phyloP scores from a whole-genome alignment of 2,329 filamentous ascomycete genomes.

The Pezicula radicicola region DNA sequence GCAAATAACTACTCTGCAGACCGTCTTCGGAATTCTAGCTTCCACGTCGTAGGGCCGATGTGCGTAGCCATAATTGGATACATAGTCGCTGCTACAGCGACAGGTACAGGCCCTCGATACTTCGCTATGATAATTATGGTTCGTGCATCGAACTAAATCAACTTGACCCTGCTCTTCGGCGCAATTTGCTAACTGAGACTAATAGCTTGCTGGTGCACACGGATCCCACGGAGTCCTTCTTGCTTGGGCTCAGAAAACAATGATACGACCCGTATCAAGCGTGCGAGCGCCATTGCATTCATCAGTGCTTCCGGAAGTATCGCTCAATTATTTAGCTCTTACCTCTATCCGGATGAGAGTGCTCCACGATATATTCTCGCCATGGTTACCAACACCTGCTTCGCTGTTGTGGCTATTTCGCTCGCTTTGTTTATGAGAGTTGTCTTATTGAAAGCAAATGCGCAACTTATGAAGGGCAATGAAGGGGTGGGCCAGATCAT shows the following conservation, averaged over 20 bases:
- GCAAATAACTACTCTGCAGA: neutral
- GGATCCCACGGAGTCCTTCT: neutral
- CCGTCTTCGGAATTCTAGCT: neutral
- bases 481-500: neutral
- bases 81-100: slow-evolving; percentile 1
- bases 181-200: neutral
- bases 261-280: slow-evolving; percentile 4
- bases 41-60: slow-evolving; percentile 1
- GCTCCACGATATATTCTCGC: neutral
- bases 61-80: neutral
- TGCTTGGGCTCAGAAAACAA: neutral
- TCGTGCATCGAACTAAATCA: neutral
- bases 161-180: neutral
- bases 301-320: slow-evolving; percentile 1
- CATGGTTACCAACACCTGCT: neutral
- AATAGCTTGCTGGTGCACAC: neutral
- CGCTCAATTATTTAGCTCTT: slow-evolving; percentile 1
- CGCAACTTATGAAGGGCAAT: neutral
- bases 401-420: neutral
- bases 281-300: slow-evolving; percentile 1
- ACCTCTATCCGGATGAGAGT: slow-evolving; percentile 1
- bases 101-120: slow-evolving; percentile 2
- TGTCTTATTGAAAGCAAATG: neutral
- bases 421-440: neutral
- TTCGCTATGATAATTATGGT: slow-evolving; percentile 6